A percentile compares a stretch with the other conserved stretches of the same genome.
Conservation (phyloP, 2,329 filamentous ascomycete genomes). For the Triangularia setosa region DNA sequence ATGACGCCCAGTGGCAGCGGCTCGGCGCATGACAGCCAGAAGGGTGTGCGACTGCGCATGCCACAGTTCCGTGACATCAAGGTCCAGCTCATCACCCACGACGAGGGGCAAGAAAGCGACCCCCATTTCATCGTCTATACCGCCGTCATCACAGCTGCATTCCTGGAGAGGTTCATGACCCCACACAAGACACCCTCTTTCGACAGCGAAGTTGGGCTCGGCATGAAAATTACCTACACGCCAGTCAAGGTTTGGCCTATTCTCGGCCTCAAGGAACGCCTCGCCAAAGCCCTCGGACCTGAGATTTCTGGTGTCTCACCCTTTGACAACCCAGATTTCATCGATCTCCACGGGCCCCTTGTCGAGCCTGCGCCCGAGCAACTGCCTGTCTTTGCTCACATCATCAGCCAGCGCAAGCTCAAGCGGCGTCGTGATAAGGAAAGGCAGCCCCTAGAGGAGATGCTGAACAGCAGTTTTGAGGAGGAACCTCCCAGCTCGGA, state of each 20-base stretch:
- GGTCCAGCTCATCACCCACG: constrained; percentile 49
- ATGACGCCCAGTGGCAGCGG: constrained; percentile 6
- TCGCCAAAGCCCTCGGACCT: constrained; percentile 49
- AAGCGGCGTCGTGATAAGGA: constrained; percentile 35
- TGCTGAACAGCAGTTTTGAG: constrained; percentile 41
- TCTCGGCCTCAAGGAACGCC: constrained; percentile 51
- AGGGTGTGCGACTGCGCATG: constrained; percentile 18
- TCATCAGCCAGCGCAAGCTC: constrained; percentile 13
- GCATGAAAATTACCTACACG: constrained; percentile 45
- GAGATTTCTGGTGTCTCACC: constrained; percentile 44
- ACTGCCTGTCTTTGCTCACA: background rate
- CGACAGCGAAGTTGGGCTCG: constrained; percentile 28
- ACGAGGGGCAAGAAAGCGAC: constrained; percentile 37
- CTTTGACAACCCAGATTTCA: constrained; percentile 32
- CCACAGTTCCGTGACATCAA: constrained; percentile 45
- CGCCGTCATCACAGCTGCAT: constrained; percentile 43
- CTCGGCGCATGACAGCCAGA: constrained; percentile 6
- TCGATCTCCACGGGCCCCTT: constrained; percentile 45
- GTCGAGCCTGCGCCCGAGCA: constrained; percentile 22
- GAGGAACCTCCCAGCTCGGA: constrained; percentile 27
- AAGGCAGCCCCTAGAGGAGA: constrained; percentile 35
- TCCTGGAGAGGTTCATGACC: constrained; percentile 48
- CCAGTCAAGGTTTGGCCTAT: constrained; percentile 53
- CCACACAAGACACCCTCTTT: constrained; percentile 39
- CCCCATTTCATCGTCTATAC: constrained; percentile 53